Conservation (phyloP, 805 yeast species). For the Saccharomyces eubayanus region DNA sequence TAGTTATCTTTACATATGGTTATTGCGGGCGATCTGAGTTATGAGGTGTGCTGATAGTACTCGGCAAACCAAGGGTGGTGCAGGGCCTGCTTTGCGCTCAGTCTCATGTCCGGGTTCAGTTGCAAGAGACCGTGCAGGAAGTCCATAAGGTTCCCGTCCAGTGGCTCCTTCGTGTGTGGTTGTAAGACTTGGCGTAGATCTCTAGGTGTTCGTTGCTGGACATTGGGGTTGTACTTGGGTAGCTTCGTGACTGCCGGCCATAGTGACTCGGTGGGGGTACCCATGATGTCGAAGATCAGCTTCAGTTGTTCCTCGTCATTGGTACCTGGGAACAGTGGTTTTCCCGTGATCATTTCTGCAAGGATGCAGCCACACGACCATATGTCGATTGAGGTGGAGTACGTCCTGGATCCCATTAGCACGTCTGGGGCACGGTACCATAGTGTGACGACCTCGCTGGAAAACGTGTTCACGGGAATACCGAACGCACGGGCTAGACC, state of each 20-base stretch:
- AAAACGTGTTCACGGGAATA: constrained; percentile 90
- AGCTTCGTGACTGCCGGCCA: constrained; percentile 93
- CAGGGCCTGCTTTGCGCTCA: constrained; percentile 45
- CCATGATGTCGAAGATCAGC: constrained; percentile 83
- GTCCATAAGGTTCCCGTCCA: constrained; percentile 27
- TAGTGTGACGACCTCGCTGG: constrained; percentile 95
- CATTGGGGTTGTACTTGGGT: constrained; percentile 89
- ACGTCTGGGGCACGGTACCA: constrained; percentile 99
- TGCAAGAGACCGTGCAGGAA: constrained; percentile 36
- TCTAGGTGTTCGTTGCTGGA: constrained; percentile 82
- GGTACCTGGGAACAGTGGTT: constrained; percentile 94
- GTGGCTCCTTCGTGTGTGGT: constrained; percentile 18
- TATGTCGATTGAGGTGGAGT: constrained; percentile 96
- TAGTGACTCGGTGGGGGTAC: constrained; percentile 84
- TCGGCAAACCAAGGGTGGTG: constrained; percentile 37
- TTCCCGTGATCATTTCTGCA: constrained; percentile 95
- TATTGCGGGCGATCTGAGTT: background rate
- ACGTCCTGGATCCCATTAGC: constrained; percentile 89
- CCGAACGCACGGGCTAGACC: constrained; percentile 97
- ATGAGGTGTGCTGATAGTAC: constrained; percentile 19
- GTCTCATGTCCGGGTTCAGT: constrained; percentile 44
- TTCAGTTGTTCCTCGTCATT: constrained; percentile 96
- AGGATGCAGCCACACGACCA: constrained; percentile 98
- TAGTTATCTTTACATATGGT: background rate
- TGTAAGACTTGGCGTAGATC: constrained; percentile 39